These are phyloP conservation scores for Candida ulmi DNA, from an alignment of 805 yeast species.

Conservation along the genomic window DNA sequence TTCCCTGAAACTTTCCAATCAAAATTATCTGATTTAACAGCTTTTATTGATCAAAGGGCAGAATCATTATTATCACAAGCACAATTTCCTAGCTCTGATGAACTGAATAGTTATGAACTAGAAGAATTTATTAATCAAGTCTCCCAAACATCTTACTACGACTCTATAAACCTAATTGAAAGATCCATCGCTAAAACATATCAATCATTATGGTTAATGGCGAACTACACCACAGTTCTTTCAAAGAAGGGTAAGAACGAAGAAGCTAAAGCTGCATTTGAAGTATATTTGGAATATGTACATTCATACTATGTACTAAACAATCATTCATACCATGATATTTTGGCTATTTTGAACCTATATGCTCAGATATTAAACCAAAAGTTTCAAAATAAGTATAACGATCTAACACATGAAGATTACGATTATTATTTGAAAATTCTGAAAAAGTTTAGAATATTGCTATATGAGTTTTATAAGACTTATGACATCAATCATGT, in stretches of 20 bases:
- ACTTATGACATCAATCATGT: conserved; percentile 1
- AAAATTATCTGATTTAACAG: conserved; percentile 3
- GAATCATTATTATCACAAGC: conserved; percentile 17
- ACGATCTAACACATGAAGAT: conserved; percentile 7
- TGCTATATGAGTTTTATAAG: conserved; percentile 10
- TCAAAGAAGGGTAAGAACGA: conserved; percentile 11
- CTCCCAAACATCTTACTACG: conserved; percentile 4
- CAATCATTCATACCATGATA: conserved; percentile 29
- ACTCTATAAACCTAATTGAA: conserved; percentile 18
- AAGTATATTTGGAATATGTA: conserved; percentile 36
- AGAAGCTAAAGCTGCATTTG: conserved; percentile 28
- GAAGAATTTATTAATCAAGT: conserved; percentile 29
- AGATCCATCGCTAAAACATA: conserved; percentile 38
- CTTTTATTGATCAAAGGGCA: conserved; percentile 11
- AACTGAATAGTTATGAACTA: conserved; percentile 22
- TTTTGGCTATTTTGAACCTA: conserved; percentile 24
- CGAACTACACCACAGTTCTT: conserved; percentile 31
- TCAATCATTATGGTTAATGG: conserved; percentile 34
- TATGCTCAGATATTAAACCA: conserved; percentile 8
- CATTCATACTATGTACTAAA: conserved; percentile 32
- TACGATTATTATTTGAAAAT: conserved; percentile 7
- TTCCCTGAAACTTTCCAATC: background rate
- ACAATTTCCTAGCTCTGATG: conserved; percentile 41
- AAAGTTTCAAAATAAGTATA: background rate
- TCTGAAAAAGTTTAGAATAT: conserved; percentile 4